Conservation (phyloP, 306 rosid genomes). For the Quercus bicolor region DNA sequence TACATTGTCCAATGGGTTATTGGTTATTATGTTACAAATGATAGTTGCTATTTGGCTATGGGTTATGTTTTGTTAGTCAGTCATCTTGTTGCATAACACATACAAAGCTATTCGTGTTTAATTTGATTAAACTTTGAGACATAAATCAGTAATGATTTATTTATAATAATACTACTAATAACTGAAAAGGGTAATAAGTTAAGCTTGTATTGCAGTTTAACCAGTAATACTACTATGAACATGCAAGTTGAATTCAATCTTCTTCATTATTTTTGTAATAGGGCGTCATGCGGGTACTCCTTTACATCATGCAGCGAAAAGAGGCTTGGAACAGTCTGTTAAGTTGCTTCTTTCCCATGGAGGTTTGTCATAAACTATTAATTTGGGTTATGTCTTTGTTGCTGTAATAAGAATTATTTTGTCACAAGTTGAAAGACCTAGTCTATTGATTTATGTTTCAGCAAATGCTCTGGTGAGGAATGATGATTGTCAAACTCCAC, state of each 20-base stretch:
- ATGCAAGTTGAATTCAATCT: not conserved
- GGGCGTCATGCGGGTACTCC: conserved; percentile 27
- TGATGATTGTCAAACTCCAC: conserved; percentile 28
- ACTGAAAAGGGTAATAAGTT: not conserved
- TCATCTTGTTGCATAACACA: not conserved
- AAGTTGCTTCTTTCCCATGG: conserved; percentile 19
- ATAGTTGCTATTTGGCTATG: not conserved
- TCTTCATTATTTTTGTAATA: not conserved
- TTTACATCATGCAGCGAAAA: conserved; percentile 25
- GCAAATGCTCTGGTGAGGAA: conserved; percentile 24
- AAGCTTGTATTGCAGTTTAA: not conserved
- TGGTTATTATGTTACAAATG: not conserved
- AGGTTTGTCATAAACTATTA: conserved; percentile 4
- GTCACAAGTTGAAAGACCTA: not conserved
- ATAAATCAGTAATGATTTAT: not conserved
- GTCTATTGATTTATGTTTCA: not conserved
- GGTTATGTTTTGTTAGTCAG: not conserved
- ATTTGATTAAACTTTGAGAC: not conserved
- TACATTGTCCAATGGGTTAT: not conserved
- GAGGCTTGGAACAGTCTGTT: conserved; percentile 11
- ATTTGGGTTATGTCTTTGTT: not conserved
- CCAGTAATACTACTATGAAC: not conserved
- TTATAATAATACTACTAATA: not conserved
- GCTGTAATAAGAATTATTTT: not conserved
- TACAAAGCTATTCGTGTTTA: not conserved